These are phyloP conservation scores for Globisporangium spinosum DNA, from an alignment of 352 stramenopile species.

Conservation along the genomic window DNA sequence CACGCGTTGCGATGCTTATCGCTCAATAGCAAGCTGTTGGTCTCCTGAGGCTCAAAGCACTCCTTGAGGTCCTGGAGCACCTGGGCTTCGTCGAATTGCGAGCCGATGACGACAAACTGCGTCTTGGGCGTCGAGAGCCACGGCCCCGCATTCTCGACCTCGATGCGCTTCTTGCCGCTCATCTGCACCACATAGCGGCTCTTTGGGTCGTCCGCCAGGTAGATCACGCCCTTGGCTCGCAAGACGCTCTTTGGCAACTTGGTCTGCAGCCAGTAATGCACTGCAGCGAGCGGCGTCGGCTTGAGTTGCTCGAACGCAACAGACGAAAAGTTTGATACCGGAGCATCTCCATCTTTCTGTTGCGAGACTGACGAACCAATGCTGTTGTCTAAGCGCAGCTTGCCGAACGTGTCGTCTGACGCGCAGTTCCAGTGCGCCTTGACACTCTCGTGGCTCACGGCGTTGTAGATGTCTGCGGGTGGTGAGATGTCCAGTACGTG, in stretches of 20 bases:
- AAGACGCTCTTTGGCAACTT: slow-evolving; percentile 35
- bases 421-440: slow-evolving; percentile 56
- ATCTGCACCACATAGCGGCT: slow-evolving; percentile 69
- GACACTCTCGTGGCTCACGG: slow-evolving; percentile 66
- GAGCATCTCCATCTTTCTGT: slow-evolving; percentile 1
- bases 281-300: slow-evolving; percentile 40
- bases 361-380: not conserved
- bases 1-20: slow-evolving; percentile 15
- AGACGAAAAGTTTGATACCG: slow-evolving; percentile 29
- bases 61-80: slow-evolving; percentile 27
- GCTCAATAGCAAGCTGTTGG: not conserved
- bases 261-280: slow-evolving; percentile 46
- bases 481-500: slow-evolving; percentile 70
- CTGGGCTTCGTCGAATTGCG: slow-evolving; percentile 32
- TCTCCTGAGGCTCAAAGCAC: slow-evolving; percentile 7
- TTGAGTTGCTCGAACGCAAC: slow-evolving; percentile 41
- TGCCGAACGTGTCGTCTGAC: slow-evolving; percentile 30
- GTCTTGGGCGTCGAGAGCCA: slow-evolving; percentile 64
- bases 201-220: slow-evolving; percentile 50
- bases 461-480: slow-evolving; percentile 45
- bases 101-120: slow-evolving; percentile 69
- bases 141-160: slow-evolving; percentile 54
- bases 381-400: slow-evolving; percentile 28
- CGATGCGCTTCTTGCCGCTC: slow-evolving; percentile 61
- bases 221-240: slow-evolving; percentile 64